Evolutionary conservation across 2,329 filamentous ascomycete genomes (phyloP).

Genomic region (Cladosporium sp.): DNA sequence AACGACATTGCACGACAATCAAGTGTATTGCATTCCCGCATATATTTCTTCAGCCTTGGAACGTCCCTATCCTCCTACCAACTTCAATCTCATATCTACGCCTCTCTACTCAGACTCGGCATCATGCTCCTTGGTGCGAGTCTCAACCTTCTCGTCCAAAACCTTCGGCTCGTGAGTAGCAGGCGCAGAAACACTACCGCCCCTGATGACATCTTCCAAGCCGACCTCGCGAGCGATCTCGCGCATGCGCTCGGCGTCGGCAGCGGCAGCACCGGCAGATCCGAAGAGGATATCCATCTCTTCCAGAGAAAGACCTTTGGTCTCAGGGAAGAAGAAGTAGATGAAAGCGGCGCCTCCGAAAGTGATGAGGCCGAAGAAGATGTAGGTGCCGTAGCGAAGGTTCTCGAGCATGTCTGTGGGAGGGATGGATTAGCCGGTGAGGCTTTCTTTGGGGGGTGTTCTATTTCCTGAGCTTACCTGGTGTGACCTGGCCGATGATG

Average conservation of each 20-base stretch:
- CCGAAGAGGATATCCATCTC: conserved; percentile 31
- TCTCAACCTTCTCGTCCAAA: conserved; percentile 18
- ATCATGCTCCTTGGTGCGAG: conserved; percentile 15
- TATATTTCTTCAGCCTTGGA: no score
- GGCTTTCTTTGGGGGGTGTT: no score
- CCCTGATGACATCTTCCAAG: conserved; percentile 38
- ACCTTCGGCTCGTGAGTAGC: not conserved
- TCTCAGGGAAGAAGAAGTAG: conserved; percentile 52
- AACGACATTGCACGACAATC: no score
- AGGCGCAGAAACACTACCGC: conserved; percentile 15
- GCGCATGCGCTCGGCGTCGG: conserved; percentile 67
- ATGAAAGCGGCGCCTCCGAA: conserved; percentile 57
- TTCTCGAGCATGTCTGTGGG: conserved; percentile 43
- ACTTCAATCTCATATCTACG: not conserved
- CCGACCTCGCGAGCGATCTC: conserved; percentile 69
- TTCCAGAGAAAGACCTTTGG: conserved; percentile 49
- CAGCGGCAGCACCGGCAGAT: conserved; percentile 59
- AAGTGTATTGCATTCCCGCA: no score
- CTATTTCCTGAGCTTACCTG: conserved; percentile 53
- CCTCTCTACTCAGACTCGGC: not conserved
- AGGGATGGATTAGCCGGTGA: conserved; percentile 15
- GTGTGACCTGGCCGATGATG: conserved; percentile 65
- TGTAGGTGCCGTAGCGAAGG: conserved; percentile 41
- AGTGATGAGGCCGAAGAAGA: conserved; percentile 64
- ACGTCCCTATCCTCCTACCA: not conserved